Conservation (phyloP, 2,329 filamentous ascomycete species). For the Coniosporium tulheliwenetii region DNA sequence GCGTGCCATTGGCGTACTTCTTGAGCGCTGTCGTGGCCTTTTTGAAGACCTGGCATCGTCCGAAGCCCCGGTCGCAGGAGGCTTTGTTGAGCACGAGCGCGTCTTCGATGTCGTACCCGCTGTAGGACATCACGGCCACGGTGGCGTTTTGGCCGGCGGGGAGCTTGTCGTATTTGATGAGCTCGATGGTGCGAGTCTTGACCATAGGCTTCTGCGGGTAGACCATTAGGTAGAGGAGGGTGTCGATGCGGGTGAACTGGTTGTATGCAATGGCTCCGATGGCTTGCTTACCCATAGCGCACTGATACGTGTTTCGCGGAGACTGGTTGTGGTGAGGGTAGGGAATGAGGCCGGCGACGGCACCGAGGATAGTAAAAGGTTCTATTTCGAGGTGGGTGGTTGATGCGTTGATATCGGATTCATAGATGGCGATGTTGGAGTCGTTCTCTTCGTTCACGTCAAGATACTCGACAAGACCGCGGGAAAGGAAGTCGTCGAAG, state of each 20-base stretch:
- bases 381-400: slow-evolving; percentile 96
- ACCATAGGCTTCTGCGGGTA: slow-evolving; percentile 98
- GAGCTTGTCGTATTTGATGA: slow-evolving; percentile 93
- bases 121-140: slow-evolving; percentile 98
- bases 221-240: slow-evolving; percentile 87
- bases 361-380: slow-evolving; percentile 89
- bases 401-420: slow-evolving; percentile 63
- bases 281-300: slow-evolving; percentile 99
- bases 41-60: slow-evolving; percentile 93
- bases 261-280: slow-evolving; percentile 98
- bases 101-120: slow-evolving; percentile 98
- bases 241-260: slow-evolving; percentile 94
- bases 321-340: slow-evolving; percentile 99
- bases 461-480: slow-evolving; percentile 86
- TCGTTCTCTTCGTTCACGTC: slow-evolving; percentile 99
- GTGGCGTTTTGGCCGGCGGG: slow-evolving; percentile 94
- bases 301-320: slow-evolving; percentile 95
- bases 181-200: slow-evolving; percentile 88
- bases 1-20: slow-evolving; percentile 69
- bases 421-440: slow-evolving; percentile 79
- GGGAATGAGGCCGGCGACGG: slow-evolving; percentile 88
- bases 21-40: slow-evolving; percentile 81
- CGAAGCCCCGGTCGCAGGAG: slow-evolving; percentile 86
- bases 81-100: slow-evolving; percentile 93
- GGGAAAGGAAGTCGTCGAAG: slow-evolving; percentile 86